Base-by-base conservation (phyloP, 192 early-diverging fungal species). In the Fimicolochytrium jonesii region DNA sequence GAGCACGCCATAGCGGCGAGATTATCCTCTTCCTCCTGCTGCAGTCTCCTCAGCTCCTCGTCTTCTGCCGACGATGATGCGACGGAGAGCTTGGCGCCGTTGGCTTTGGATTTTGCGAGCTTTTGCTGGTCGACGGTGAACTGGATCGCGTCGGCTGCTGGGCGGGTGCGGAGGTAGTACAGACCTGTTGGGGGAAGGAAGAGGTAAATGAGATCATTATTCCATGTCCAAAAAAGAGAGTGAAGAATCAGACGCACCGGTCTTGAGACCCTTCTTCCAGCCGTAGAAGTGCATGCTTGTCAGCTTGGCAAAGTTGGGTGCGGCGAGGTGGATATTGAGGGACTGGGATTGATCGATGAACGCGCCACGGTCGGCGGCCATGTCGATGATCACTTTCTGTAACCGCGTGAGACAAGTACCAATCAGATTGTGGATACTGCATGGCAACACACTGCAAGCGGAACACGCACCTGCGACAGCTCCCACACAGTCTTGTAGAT, bases 401-500 rank as follows among this genome's bases (percentile, higher is more conserved):
- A 26, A 53, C 28, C 7, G 6, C n/a, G n/a, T n/a, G 48, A 46
- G 11, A 56, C 57, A 17, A 7, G n/a, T n/a, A n/a, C n/a, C n/a
- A n/a, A 56, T 46, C 32, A n/a, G n/a, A n/a, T n/a, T n/a, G n/a
- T n/a, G n/a, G n/a, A 10, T 22, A 20, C 32, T n/a, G n/a, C n/a
- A n/a, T n/a, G n/a, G n/a, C n/a, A n/a, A n/a, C n/a, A 51, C 22
- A 18, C 48, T 11, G n/a, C 17, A n/a, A 23, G 15, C 22, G 10
- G 13, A 10, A 63, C 11, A 9, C 32, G 56, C 10, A 11, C 64
- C 92, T 93, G n/a, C 49, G 87, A 87, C 64, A 98, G 83, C 77
- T 98, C 95, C 88, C 91, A 98, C 0, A 92, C 92, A 0, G 95
- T 98, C 83, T 95, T 95, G 86, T 97, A 97, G 43, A 97, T 77